Percentiles rank a stretch among this genome's conserved stretches.
These are phyloP conservation scores for Physcia stellaris DNA, from an alignment of 495 filamentous ascomycete genomes.

Conservation along the genomic window DNA sequence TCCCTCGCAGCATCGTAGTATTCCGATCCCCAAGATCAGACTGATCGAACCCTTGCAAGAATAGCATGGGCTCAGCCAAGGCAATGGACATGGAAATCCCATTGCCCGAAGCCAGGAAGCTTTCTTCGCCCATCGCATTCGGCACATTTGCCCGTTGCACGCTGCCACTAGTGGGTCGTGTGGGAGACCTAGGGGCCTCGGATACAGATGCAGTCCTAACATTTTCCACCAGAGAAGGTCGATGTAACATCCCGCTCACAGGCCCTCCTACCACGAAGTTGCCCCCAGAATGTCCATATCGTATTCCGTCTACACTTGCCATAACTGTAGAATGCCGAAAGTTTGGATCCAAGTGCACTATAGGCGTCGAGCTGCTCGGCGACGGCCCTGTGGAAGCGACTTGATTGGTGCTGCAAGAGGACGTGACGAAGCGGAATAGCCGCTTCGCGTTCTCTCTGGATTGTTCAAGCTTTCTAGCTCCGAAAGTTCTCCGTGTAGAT, in stretches of 20 bases:
- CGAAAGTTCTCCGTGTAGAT: background rate
- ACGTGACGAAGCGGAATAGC: constrained; percentile 30
- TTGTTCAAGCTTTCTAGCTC: constrained; percentile 26
- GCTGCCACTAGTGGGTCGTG: constrained; percentile 23
- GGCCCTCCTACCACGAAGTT: constrained; percentile 20
- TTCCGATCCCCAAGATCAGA: constrained; percentile 52
- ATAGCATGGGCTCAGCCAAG: constrained; percentile 81
- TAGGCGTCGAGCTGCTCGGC: constrained; percentile 15
- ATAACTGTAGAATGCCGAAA: constrained; percentile 27
- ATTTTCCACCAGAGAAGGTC: constrained; percentile 19
- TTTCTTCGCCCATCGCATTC: constrained; percentile 34
- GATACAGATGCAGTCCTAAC: constrained; percentile 14
- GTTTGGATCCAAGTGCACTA: constrained; percentile 19
- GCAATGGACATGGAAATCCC: constrained; percentile 59
- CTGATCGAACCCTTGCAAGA: constrained; percentile 83
- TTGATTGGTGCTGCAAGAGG: too few species aligned
- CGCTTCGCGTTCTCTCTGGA: constrained; percentile 38
- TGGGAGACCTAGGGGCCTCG: constrained; percentile 9
- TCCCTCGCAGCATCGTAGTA: constrained; percentile 77
- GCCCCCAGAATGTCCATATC: constrained; percentile 14
- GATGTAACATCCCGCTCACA: constrained; percentile 22
- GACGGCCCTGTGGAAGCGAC: constrained; percentile 8
- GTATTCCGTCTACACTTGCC: constrained; percentile 13
- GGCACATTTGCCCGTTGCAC: constrained; percentile 7
- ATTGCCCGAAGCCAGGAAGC: constrained; percentile 60